Conservation (phyloP, 768 basidiomycete genomes). For the Filobasidium floriforme region DNA sequence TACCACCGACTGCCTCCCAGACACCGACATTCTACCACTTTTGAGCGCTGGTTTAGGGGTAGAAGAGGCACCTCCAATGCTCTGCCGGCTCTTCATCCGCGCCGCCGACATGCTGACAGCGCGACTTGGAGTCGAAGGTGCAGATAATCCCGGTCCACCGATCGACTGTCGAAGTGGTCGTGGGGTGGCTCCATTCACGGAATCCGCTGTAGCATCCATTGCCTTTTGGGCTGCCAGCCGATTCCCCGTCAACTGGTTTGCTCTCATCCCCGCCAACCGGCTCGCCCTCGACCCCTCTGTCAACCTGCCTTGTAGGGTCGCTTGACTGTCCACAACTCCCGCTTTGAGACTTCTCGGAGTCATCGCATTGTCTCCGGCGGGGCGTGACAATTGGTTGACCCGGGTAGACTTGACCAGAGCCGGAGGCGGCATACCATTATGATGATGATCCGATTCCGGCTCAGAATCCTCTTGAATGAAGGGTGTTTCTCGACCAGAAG, state of each 20-base stretch:
- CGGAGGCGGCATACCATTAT: constrained; percentile 8
- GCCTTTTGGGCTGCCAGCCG: background rate
- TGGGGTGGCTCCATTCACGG: constrained; percentile 1
- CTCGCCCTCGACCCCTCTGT: constrained; percentile 78
- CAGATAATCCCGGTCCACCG: constrained; percentile 17
- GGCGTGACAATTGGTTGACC: constrained; percentile 3
- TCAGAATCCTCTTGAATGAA: constrained; percentile 43
- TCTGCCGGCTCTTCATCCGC: constrained; percentile 27
- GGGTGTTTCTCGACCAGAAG: constrained; percentile 26
- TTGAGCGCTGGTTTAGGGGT: constrained; percentile 13
- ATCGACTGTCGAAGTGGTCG: constrained; percentile 25
- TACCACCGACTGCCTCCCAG: constrained; percentile 16
- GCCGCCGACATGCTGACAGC: constrained; percentile 15
- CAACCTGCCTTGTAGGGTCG: constrained; percentile 47
- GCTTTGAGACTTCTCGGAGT: constrained; percentile 24
- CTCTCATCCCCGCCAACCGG: constrained; percentile 53
- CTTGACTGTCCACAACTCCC: background rate
- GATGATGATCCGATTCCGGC: constrained; percentile 48
- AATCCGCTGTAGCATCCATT: constrained; percentile 8
- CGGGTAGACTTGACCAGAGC: constrained; percentile 18
- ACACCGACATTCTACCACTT: constrained; percentile 16
- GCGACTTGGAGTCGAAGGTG: constrained; percentile 19
- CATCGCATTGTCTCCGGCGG: constrained; percentile 11
- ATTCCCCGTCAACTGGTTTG: constrained; percentile 54
- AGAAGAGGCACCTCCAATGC: constrained; percentile 21